Evolutionary conservation across 495 filamentous ascomycete species (phyloP), one percentile per base, ranked within the genome.

Genomic region (Talaromyces adpressus): DNA sequence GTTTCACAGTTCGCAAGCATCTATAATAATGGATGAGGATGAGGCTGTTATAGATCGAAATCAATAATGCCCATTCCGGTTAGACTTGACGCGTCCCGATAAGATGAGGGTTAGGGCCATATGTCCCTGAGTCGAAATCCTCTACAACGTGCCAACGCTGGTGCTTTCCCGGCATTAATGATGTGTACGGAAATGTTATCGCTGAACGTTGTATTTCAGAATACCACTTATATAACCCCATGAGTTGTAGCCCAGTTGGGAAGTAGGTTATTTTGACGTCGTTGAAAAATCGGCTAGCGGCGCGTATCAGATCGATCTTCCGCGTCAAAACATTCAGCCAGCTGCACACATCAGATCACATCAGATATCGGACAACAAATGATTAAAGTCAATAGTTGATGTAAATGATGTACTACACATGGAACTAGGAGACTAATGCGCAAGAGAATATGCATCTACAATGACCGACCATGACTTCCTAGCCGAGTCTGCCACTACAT

Each of bases 401-500:
- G 45, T 1, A 18, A 18, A 49, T 1, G 22, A 20, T 49, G 16
- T 49, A 49, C 6, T 49, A 49, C 11, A 49, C 1, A 20, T 3
- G 1, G 45, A 3, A 49, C 7, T 49, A 49, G 18, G 0, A 6
- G n/a, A 20, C n/a, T 2, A 49, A 20, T 49, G 45, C 5, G 11
- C 1, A 9, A 49, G n/a, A 49, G n/a, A 49, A 29, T 11, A 27
- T 29, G 22, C 27, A 56, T 14, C 27, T 56, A 58, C 23, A 58
- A 58, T 58, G 56, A 58, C 56, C 12, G 56, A 58, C 27, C 36
- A 58, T 58, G 56, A 58, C 18, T 36, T 58, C n/a, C 20, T 36
- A 22, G 12, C 4, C 30, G 56, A 36, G 29, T 18, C 30, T 9
- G 6, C 22, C 20, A 29, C 52, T 12, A 56, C 52, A n/a, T 23